A percentile compares a stretch with the other conserved stretches of the same genome.
These are phyloP conservation scores for Ustilago tritici DNA, from an alignment of 1,284 basidiomycete species.

Conservation along the genomic window DNA sequence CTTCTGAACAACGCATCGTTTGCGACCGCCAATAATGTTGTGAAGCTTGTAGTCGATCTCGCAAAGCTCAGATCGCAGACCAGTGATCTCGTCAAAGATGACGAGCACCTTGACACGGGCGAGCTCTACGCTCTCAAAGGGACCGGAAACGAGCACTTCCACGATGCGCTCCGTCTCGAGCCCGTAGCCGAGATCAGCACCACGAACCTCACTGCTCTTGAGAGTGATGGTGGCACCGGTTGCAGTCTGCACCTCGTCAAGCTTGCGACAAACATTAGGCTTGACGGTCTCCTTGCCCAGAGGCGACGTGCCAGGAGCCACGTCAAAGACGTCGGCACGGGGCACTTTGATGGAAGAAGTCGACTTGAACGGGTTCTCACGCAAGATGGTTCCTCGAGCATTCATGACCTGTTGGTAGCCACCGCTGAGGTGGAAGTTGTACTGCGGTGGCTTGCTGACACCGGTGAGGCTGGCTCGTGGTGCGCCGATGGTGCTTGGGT, in stretches of 20 bases:
- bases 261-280: conserved; percentile 83
- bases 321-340: conserved; percentile 84
- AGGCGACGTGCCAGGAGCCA: conserved; percentile 31
- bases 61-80: conserved; percentile 84
- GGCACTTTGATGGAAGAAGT: conserved; percentile 87
- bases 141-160: conserved; percentile 88
- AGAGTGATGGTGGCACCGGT: conserved; percentile 90
- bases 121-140: conserved; percentile 86
- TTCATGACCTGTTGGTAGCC: conserved; percentile 92
- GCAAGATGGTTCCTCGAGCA: conserved; percentile 86
- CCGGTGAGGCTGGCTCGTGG: conserved; percentile 36
- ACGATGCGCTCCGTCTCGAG: conserved; percentile 93
- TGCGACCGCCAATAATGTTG: conserved; percentile 89
- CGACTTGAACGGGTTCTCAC: conserved; percentile 87
- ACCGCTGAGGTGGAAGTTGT: conserved; percentile 89
- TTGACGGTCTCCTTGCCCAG: conserved; percentile 77
- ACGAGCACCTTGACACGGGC: conserved; percentile 90
- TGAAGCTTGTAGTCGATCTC: conserved; percentile 97
- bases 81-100: conserved; percentile 82
- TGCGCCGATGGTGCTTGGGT: conserved; percentile 20
- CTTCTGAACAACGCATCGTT: conserved; percentile 85
- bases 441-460: conserved; percentile 49
- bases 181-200: conserved; percentile 72
- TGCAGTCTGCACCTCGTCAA: conserved; percentile 91
- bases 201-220: conserved; percentile 67